Evolutionary conservation across 257 asterid genomes (phyloP).

Genomic region (Salvia splendens): DNA sequence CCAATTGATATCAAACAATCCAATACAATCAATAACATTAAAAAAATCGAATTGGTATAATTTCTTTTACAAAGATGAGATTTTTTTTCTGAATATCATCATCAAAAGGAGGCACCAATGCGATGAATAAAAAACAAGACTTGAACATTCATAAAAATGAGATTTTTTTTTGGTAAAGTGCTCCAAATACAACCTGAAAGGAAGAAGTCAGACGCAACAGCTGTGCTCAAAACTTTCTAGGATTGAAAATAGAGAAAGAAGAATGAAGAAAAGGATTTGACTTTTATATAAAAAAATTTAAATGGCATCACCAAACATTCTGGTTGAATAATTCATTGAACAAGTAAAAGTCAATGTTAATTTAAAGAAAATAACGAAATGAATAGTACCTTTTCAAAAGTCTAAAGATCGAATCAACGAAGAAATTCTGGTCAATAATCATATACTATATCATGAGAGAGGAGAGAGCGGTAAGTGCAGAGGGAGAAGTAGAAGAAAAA

Average conservation of each 20-base stretch:
- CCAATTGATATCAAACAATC: slow-evolving; percentile 9
- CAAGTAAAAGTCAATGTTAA: background rate
- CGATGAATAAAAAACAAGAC: background rate
- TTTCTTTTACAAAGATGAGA: slow-evolving; percentile 9
- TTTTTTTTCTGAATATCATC: slow-evolving; percentile 36
- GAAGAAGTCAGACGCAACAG: slow-evolving; percentile 28
- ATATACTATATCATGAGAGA: slow-evolving; percentile 15
- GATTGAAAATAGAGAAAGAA: background rate
- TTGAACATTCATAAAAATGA: slow-evolving; percentile 21
- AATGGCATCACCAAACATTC: slow-evolving; percentile 45
- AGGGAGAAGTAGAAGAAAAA: slow-evolving; percentile 35
- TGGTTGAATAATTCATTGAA: slow-evolving; percentile 28
- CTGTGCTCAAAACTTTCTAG: slow-evolving; percentile 24
- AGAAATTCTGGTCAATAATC: slow-evolving; percentile 34
- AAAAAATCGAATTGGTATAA: background rate
- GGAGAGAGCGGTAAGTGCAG: slow-evolving; percentile 30
- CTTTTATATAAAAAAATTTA: slow-evolving; percentile 44
- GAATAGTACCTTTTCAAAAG: slow-evolving; percentile 35
- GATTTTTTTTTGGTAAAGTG: background rate
- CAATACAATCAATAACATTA: slow-evolving; percentile 20
- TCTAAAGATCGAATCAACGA: slow-evolving; percentile 35
- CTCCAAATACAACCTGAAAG: slow-evolving; percentile 16
- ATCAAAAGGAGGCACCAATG: slow-evolving; percentile 26
- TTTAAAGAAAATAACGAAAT: slow-evolving; percentile 20
- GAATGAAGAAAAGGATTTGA: slow-evolving; percentile 23